Conservation (phyloP, 345 rosid species). For the Camelina neglecta region DNA sequence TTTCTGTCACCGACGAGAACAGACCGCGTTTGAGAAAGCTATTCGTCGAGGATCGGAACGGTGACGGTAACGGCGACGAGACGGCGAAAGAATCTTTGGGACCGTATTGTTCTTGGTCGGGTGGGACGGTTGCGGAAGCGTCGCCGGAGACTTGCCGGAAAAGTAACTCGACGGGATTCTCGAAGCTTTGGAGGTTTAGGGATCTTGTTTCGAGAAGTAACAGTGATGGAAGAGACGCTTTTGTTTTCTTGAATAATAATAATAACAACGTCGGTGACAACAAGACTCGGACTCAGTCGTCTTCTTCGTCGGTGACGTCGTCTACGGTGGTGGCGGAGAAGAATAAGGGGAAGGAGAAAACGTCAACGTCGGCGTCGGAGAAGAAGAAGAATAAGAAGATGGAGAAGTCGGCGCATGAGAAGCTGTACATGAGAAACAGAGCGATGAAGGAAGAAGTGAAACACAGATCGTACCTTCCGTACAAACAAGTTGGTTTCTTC, state of each 20-base stretch:
- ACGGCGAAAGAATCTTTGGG: conserved; percentile 31
- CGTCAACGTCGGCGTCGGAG: conserved; percentile 19
- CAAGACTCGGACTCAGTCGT: not conserved
- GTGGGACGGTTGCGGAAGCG: conserved; percentile 50
- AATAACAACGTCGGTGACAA: not conserved
- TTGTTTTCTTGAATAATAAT: conserved; percentile 51
- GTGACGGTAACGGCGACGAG: conserved; percentile 1
- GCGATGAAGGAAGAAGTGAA: conserved; percentile 56
- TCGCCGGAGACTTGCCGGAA: conserved; percentile 58
- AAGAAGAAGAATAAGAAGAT: not conserved
- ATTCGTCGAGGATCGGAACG: conserved; percentile 45
- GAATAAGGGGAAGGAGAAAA: conserved; percentile 37
- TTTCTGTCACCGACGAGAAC: not conserved
- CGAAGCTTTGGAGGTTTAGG: conserved; percentile 58
- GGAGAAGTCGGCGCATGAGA: conserved; percentile 54
- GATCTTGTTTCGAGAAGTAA: conserved; percentile 52
- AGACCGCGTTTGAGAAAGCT: conserved; percentile 49
- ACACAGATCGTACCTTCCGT: conserved; percentile 70
- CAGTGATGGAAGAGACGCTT: conserved; percentile 68
- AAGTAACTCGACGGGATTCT: conserved; percentile 68
- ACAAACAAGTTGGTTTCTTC: conserved; percentile 70
- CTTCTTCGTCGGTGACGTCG: no score
- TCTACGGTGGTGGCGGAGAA: conserved; percentile 26
- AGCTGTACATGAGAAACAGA: conserved; percentile 58
- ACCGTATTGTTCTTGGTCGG: conserved; percentile 51